A percentile compares a stretch with the other conserved stretches of the same genome.
These are phyloP conservation scores for Metschnikowia kunwiensis DNA, from an alignment of 805 yeast species.

Conservation along the genomic window DNA sequence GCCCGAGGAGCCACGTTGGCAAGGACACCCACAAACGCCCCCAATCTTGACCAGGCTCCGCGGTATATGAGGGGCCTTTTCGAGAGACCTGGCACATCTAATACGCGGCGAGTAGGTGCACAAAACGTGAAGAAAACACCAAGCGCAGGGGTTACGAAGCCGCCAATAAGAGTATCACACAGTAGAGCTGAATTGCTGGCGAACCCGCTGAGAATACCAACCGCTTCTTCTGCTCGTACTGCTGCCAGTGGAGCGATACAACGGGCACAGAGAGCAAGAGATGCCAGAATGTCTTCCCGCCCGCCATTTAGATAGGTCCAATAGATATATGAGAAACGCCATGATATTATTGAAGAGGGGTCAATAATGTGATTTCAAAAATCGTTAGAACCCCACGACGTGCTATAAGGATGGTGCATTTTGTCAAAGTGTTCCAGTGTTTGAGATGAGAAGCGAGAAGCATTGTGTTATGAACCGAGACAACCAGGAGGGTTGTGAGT, in stretches of 20 bases:
- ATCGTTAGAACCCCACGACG: too few species aligned
- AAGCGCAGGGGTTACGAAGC: background rate
- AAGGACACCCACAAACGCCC: slow-evolving; percentile 18
- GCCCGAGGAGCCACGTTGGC: background rate
- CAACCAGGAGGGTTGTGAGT: too few species aligned
- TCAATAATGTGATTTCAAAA: too few species aligned
- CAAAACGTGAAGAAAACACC: background rate
- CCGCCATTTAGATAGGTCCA: slow-evolving; percentile 11
- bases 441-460: too few species aligned
- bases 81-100: slow-evolving; percentile 19
- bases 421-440: too few species aligned
- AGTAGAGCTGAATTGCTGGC: background rate
- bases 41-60: slow-evolving; percentile 44
- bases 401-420: too few species aligned
- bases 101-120: slow-evolving; percentile 5
- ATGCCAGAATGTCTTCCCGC: slow-evolving; percentile 11
- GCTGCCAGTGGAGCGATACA: background rate
- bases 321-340: too few species aligned
- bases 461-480: too few species aligned
- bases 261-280: slow-evolving; percentile 16
- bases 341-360: too few species aligned
- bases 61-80: slow-evolving; percentile 41
- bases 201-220: background rate
- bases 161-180: background rate
- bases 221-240: too few species aligned